These are phyloP conservation scores for Blepharisma undulans DNA, from an alignment of 169 alveolate species.

Conservation along the genomic window DNA sequence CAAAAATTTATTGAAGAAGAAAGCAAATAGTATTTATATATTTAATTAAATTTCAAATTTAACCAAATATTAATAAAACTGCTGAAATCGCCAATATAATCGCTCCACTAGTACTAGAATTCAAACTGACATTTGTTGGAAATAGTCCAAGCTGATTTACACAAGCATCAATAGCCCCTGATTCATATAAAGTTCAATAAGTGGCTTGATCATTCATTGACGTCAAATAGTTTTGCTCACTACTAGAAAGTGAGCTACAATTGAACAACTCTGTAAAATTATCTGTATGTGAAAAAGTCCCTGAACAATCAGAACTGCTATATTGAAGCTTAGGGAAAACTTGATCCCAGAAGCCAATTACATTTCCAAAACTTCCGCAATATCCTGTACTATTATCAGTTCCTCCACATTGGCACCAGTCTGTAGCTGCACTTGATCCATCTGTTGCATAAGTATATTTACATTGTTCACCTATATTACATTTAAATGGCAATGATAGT, in stretches of 20 bases:
- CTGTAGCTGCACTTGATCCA: background rate
- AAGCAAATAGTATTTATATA: background rate
- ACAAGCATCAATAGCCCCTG: background rate
- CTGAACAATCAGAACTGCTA: background rate
- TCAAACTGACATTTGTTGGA: background rate
- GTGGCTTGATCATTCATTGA: background rate
- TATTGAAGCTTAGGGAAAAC: background rate
- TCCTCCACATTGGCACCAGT: background rate
- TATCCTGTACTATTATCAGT: background rate
- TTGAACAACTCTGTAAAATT: background rate
- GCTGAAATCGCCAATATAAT: background rate
- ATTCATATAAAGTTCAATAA: background rate
- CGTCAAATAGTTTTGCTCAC: background rate
- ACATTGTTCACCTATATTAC: background rate
- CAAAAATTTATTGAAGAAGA: background rate
- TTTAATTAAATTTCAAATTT: background rate
- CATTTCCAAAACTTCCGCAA: background rate
- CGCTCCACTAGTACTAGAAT: background rate
- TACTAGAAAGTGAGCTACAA: background rate
- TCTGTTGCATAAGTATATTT: background rate
- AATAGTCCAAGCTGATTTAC: background rate
- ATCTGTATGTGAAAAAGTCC: slow-evolving; percentile 3
- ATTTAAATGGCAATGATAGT: background rate
- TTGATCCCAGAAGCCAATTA: background rate
- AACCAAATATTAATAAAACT: background rate